Conservation (phyloP, 495 filamentous ascomycete genomes). For the Viridothelium virens region DNA sequence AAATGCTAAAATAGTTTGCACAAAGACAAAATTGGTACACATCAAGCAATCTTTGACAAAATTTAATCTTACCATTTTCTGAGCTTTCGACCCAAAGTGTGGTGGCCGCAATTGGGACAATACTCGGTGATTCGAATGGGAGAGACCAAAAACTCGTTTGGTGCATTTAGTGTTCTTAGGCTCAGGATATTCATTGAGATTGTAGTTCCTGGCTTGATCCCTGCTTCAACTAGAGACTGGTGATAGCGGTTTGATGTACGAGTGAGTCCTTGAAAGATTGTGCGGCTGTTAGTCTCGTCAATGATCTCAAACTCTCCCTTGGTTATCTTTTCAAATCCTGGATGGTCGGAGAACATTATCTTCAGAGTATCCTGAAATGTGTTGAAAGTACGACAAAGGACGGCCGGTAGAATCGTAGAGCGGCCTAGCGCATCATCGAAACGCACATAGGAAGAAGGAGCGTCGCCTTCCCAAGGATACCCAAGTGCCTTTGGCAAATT, state of each 20-base stretch:
- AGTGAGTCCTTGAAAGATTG: background rate
- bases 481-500: background rate
- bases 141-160: background rate
- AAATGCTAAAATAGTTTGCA: background rate
- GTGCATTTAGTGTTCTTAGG: background rate
- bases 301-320: constrained; percentile 7
- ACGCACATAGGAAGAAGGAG: background rate
- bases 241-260: background rate
- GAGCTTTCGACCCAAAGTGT: background rate
- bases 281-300: background rate
- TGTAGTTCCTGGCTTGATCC: constrained; percentile 6
- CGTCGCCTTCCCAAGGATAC: constrained; percentile 10
- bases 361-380: constrained; percentile 2
- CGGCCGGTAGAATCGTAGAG: background rate
- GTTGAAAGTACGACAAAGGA: constrained; percentile 7
- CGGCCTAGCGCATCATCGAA: constrained; percentile 1
- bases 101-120: constrained; percentile 3
- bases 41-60: constrained; percentile 1
- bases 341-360: constrained; percentile 10
- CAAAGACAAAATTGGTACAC: constrained; percentile 3
- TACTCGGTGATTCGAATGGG: background rate
- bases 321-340: background rate
- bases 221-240: background rate
- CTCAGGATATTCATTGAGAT: constrained; percentile 2
- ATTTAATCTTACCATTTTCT: constrained; percentile 3